Conservation (phyloP, 176 grass and related monocot species). For the Phoenix roebelenii region DNA sequence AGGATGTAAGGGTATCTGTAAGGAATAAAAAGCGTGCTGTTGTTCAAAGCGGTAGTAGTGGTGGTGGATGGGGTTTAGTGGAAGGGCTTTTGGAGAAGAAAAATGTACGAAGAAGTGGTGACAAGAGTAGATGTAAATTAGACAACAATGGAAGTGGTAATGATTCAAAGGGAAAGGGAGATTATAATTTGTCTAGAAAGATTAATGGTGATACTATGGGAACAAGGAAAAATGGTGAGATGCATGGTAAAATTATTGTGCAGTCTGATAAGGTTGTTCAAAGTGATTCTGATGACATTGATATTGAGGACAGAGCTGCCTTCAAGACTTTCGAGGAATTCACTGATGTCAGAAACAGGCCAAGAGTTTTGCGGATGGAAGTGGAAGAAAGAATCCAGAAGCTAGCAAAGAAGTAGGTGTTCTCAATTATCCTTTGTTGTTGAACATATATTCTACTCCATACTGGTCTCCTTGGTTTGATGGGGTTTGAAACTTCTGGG, state of each 20-base stretch:
- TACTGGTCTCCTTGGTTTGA: too few relatives aligned
- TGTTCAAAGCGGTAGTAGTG: constrained; percentile 1
- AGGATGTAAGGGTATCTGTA: not conserved
- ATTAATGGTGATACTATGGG: constrained; percentile 8
- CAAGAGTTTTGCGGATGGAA: constrained; percentile 80
- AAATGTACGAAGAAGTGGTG: not conserved
- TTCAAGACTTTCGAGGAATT: constrained; percentile 86
- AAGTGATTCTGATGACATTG: constrained; percentile 20
- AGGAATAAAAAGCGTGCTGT: constrained; percentile 1
- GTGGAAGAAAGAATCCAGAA: constrained; percentile 89
- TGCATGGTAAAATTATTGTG: constrained; percentile 22
- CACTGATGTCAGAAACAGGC: constrained; percentile 75
- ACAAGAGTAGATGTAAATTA: constrained; percentile 7
- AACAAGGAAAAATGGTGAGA: constrained; percentile 16
- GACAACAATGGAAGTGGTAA: constrained; percentile 9
- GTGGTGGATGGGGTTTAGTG: constrained; percentile 2
- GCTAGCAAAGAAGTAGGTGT: constrained; percentile 65
- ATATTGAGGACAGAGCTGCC: constrained; percentile 68
- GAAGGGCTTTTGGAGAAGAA: constrained; percentile 30
- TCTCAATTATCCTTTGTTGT: not conserved
- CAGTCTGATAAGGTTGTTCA: constrained; percentile 19
- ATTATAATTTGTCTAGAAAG: not conserved
- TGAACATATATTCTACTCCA: too few relatives aligned
- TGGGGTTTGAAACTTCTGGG: too few relatives aligned
- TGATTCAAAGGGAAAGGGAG: constrained; percentile 4